phyloP scores from a whole-genome alignment of 179 eudicot genomes.

The Nepenthes alata region DNA sequence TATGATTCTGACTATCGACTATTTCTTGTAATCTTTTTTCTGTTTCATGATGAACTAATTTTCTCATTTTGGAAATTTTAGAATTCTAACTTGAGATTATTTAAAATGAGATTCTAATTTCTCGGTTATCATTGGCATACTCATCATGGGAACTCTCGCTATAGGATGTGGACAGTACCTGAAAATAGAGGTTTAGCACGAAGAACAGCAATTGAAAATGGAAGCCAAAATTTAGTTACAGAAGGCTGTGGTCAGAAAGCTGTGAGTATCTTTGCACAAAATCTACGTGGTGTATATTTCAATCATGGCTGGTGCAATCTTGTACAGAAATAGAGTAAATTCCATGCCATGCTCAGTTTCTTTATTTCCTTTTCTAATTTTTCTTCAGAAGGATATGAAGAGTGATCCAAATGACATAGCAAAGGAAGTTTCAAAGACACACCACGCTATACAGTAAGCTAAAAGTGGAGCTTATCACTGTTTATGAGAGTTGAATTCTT shows the following conservation, averaged over 20 bases:
- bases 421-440: constrained; percentile 54
- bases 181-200: constrained; percentile 61
- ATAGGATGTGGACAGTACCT: constrained; percentile 70
- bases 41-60: no score
- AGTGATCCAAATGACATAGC: constrained; percentile 30
- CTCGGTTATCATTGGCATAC: background rate
- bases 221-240: constrained; percentile 40
- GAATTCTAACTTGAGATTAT: no score
- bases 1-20: no score
- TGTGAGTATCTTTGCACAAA: constrained; percentile 29
- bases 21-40: no score
- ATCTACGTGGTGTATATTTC: background rate
- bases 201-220: constrained; percentile 44
- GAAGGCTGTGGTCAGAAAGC: constrained; percentile 39
- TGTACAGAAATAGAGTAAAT: no score
- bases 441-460: constrained; percentile 60
- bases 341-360: background rate
- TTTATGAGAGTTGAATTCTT: background rate
- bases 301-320: background rate
- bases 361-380: constrained; percentile 2
- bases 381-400: constrained; percentile 29
- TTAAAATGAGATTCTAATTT: background rate
- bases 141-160: constrained; percentile 3
- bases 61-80: no score
- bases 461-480: background rate